Base-by-base conservation (phyloP, 2,329 filamentous ascomycete species). In the Phoma herbarum region DNA sequence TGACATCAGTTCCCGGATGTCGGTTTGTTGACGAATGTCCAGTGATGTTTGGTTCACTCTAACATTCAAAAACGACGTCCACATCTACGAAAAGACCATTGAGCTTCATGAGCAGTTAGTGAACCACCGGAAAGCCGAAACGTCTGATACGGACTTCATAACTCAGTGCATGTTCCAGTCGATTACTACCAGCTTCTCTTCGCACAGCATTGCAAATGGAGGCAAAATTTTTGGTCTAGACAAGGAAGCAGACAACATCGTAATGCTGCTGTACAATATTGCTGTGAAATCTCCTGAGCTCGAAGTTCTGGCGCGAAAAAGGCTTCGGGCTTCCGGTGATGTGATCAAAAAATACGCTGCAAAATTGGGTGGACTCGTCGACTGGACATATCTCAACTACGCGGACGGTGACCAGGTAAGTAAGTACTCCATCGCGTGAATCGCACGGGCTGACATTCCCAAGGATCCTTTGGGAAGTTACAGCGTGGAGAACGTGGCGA, bases 401-500 rank as follows among this genome's bases (percentile, higher is more conserved):
- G 77, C 75, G 18, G 75, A 71, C 11, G 54, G 58, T 1, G 75
- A 68, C 56, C 65, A 69, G 59, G 63, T 65, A 62, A 23, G 29
- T 39, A 33, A 20, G 1, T n/a, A n/a, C 20, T 10, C 14, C 31
- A 5, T 33, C 31, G 31, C 14, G 31, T 4, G 12, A 7, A 33
- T 14, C 3, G 31, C 31, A 33, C n/a, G 6, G 10, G 12, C 12
- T 33, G 31, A 33, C 31, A 33, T 33, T 16, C 31, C 31, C 31
- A 8, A 66, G 67, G 73, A 80, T 62, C 72, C 77, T 3, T 65
- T 83, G 35, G 61, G 65, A 18, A 72, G 76, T 23, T 83, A 82
- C 60, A 80, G 80, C 1, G 31, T 62, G 18, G 64, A 63, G 4
- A 82, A 78, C 50, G 64, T 75, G 22, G 60, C 65, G 23, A 71